Evolutionary conservation across 202 grass and related monocot genomes (phyloP).

Genomic region (Panicum hallii): DNA sequence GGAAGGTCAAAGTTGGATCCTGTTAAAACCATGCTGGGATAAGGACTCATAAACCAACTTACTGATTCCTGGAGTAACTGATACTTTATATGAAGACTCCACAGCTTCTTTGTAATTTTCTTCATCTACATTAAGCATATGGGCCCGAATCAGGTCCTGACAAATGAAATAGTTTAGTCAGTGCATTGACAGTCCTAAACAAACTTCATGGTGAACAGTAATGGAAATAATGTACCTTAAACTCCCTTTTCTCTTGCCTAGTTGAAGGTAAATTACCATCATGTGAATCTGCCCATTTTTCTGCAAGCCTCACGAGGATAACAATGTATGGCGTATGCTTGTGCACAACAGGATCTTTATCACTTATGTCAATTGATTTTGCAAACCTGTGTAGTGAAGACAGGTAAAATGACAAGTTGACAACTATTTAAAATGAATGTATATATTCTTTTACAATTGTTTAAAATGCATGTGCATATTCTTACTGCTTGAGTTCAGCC

Average conservation of each 20-base stretch:
- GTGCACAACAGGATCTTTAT: conserved; percentile 93
- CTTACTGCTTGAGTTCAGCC: conserved; percentile 93
- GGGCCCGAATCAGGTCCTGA: conserved; percentile 86
- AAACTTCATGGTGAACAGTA: conserved; percentile 6
- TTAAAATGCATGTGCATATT: conserved; percentile 31
- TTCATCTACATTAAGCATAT: conserved; percentile 94
- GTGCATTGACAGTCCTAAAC: conserved; percentile 11
- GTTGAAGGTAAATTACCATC: conserved; percentile 77
- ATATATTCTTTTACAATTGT: conserved; percentile 40
- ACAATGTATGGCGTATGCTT: conserved; percentile 95
- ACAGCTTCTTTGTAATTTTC: conserved; percentile 99
- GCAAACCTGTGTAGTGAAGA: conserved; percentile 58
- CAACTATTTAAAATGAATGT: conserved; percentile 16
- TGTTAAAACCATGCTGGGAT: conserved; percentile 7
- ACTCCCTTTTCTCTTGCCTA: conserved; percentile 97
- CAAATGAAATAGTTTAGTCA: conserved; percentile 39
- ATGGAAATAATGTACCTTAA: conserved; percentile 68
- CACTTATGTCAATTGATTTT: conserved; percentile 75
- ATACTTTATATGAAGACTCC: conserved; percentile 93
- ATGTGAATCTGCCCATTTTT: conserved; percentile 86
- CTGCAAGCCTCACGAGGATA: conserved; percentile 84
- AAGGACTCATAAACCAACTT: conserved; percentile 51
- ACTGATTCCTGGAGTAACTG: conserved; percentile 79
- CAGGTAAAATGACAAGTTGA: not conserved
- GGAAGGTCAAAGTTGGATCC: not conserved